These are phyloP conservation scores for Solanum arcanum DNA, from an alignment of 257 asterid species.

Conservation along the genomic window DNA sequence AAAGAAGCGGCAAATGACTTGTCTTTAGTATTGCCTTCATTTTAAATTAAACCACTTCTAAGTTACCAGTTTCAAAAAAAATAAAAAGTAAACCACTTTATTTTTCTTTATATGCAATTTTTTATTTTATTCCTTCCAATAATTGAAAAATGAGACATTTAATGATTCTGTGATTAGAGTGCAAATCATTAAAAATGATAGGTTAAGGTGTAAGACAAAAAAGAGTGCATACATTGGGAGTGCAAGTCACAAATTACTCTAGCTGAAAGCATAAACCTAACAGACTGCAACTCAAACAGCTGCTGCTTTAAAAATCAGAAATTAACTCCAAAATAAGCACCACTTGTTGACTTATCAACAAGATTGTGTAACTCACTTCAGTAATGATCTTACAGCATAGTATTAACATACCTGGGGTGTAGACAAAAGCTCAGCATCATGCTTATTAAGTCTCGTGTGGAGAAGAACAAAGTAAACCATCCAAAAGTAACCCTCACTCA, in stretches of 20 bases:
- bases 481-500: constrained; percentile 93
- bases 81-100: not conserved
- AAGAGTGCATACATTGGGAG: not conserved
- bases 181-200: not conserved
- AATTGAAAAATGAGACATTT: not conserved
- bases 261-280: not conserved
- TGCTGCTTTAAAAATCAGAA: not conserved
- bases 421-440: constrained; percentile 61
- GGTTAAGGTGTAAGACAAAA: not conserved
- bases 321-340: not conserved
- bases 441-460: constrained; percentile 72
- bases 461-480: constrained; percentile 95
- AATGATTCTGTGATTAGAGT: not conserved
- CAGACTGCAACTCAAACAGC: not conserved
- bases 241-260: not conserved
- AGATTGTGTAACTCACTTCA: not conserved
- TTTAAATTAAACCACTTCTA: not conserved
- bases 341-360: not conserved
- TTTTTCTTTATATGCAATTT: not conserved
- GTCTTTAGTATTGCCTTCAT: not conserved
- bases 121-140: no score
- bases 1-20: not conserved
- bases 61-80: no score
- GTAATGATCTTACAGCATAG: not conserved
- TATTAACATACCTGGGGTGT: constrained; percentile 63